A percentile compares a stretch with the other conserved stretches of the same genome.
Conservation (phyloP, 2,329 filamentous ascomycete genomes). For the Hymenoscyphus repandus region DNA sequence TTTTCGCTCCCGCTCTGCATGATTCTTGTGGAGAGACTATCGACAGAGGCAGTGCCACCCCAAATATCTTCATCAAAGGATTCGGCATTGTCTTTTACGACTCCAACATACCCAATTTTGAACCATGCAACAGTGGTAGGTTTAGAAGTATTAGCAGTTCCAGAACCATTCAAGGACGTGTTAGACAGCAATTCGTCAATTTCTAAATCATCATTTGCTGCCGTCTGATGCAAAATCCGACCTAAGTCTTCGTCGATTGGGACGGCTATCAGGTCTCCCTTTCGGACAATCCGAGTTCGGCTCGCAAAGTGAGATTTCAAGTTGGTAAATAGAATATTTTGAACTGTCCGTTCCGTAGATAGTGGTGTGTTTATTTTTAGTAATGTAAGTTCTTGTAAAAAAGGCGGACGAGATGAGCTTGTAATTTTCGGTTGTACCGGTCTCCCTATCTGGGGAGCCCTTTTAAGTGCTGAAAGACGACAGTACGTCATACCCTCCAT, state of each 20-base stretch:
- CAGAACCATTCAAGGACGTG: slow-evolving; percentile 46
- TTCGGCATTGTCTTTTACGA: slow-evolving; percentile 46
- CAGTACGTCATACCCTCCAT: slow-evolving; percentile 74
- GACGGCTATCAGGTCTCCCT: slow-evolving; percentile 83
- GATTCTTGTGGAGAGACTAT: slow-evolving; percentile 81
- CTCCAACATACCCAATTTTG: slow-evolving; percentile 70
- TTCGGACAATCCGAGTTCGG: slow-evolving; percentile 75
- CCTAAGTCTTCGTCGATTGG: slow-evolving; percentile 83
- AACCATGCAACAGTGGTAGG: slow-evolving; percentile 77
- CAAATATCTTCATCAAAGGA: slow-evolving; percentile 65
- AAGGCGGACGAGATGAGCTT: slow-evolving; percentile 50
- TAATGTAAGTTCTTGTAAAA: slow-evolving; percentile 72
- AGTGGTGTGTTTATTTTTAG: slow-evolving; percentile 85
- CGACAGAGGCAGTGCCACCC: slow-evolving; percentile 82
- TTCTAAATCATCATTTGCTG: slow-evolving; percentile 51
- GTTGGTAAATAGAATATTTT: slow-evolving; percentile 79
- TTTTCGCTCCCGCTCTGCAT: slow-evolving; percentile 86
- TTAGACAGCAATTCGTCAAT: slow-evolving; percentile 61
- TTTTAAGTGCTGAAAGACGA: slow-evolving; percentile 67
- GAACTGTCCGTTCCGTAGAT: slow-evolving; percentile 77
- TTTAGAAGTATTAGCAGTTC: slow-evolving; percentile 32
- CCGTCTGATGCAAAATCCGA: slow-evolving; percentile 69
- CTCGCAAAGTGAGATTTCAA: slow-evolving; percentile 85
- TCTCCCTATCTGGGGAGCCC: slow-evolving; percentile 42
- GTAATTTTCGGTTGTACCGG: slow-evolving; percentile 52